Evolutionary conservation across 352 stramenopile species (phyloP), one percentile per base, ranked within the genome.

Genomic region (Globisporangium okanoganense): DNA sequence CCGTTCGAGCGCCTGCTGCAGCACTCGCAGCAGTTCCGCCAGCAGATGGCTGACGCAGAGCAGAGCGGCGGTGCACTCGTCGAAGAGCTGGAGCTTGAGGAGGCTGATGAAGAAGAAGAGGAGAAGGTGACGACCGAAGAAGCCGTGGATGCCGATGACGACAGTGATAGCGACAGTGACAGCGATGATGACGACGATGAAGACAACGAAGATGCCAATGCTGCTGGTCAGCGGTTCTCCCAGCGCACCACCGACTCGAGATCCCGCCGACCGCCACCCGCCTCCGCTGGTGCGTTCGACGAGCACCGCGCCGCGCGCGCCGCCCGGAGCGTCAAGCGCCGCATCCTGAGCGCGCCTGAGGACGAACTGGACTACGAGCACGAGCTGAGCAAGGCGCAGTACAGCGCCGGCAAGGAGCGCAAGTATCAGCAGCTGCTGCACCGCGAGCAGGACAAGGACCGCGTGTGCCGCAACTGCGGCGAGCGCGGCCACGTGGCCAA

Each of bases 381-480:
- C n/a, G 78, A 78, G 40, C 69, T 94, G 27, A 79, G 82, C 61
- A 71, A 67, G 25, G 62, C 85, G n/a, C 75, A 53, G 47, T 52
- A 77, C 66, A 52, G 59, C 20, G 63, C 67, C 20, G 36, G 76
- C 5, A 79, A 79, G 51, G 69, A 81, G 41, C 82, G 81, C 54
- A 85, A 87, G 60, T 92, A 86, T 48, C 38, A 80, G 57, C 85
- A 88, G 57, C 64, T 84, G 22, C 62, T 94, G 29, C 66, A 70
- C 20, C 76, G 75, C n/a, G 65, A 87, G 43, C 50, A 75, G 35
- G 82, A 94, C 61, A 69, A 66, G 25, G 70, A 94, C 50, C 71
- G 71, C 43, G 74, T 92, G 50, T 94, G 85, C 62, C 71, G 62
- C 29, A 94, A 94, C 61, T 94, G 85, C 66, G 85, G 85, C 22